Conservation (phyloP, 2,329 filamentous ascomycete species). For the Trichoderma polysporum region DNA sequence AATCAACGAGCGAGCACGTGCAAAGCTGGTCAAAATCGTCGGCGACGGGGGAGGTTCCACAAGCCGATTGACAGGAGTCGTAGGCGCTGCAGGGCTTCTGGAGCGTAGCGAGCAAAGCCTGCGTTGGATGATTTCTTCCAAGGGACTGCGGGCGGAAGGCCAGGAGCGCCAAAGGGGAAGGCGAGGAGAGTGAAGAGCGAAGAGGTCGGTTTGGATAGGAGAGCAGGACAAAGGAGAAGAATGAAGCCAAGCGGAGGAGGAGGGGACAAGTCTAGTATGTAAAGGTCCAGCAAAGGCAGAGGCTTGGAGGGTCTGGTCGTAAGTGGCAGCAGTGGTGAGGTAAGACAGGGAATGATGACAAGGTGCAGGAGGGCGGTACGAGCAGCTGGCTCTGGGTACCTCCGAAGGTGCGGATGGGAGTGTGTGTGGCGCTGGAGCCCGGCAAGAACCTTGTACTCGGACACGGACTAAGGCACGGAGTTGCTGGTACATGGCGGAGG, state of each 20-base stretch:
- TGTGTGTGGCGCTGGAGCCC: conserved; percentile 10
- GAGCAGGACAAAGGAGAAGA: conserved; percentile 18
- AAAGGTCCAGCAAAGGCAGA: conserved; percentile 3
- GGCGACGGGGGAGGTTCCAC: conserved; percentile 8
- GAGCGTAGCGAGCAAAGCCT: conserved; percentile 16
- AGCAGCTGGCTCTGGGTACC: background rate
- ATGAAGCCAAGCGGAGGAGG: conserved; percentile 22
- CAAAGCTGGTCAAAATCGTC: background rate
- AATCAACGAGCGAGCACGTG: conserved; percentile 15
- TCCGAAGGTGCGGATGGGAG: background rate
- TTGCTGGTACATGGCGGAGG: background rate
- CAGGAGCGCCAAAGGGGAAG: conserved; percentile 23
- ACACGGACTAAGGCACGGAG: background rate
- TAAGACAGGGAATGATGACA: conserved; percentile 23
- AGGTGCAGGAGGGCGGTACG: conserved; percentile 20
- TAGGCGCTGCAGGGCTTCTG: conserved; percentile 4
- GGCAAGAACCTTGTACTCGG: conserved; percentile 1
- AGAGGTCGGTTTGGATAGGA: conserved; percentile 26
- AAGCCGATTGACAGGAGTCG: conserved; percentile 13
- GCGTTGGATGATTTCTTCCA: conserved; percentile 21
- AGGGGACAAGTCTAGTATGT: conserved; percentile 21
- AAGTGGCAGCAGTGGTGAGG: conserved; percentile 16
- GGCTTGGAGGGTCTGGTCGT: background rate
- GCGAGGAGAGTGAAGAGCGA: conserved; percentile 29
- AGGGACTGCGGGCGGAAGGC: conserved; percentile 22